Evolutionary conservation across 371 early-diverging fungal species (phyloP), one percentile per base, ranked within the genome.

Genomic region (Chytridium lagenaria): DNA sequence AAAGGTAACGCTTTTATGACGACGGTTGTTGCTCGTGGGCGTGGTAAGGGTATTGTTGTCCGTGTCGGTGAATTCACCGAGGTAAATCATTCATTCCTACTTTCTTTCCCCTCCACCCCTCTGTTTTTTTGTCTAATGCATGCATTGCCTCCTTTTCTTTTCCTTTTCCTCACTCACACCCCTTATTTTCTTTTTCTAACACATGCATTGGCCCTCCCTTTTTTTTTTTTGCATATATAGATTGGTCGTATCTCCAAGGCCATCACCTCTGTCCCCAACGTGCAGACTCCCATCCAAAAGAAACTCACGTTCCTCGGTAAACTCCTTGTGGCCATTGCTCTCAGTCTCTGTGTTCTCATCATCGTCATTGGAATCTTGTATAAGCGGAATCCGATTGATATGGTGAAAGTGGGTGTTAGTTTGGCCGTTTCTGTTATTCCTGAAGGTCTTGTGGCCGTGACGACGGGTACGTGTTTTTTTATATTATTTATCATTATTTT

Each of bases 341-440:
- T 93, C 71, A 67, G 90, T 0, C 86, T 97, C 0, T 95, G 95
- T 77, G 89, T 87, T 0, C 77, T 93, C n/a, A 91, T 93, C 1
- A 92, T 95, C 40, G 87, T 91, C 10, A 90, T 95, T 71, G 95
- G 91, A 44, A 80, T 97, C 52, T 87, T 85, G 12, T 93, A 91
- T 83, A 87, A 90, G 67, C 68, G 85, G 10, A 77, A 85, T 36
- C 51, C 84, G 22, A 66, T 83, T 5, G 86, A 88, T 7, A 89
- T 88, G 75, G 74, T 92, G 57, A 83, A 87, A 38, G 82, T 92
- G 69, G 91, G 85, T 40, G 68, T 87, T 57, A 80, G 92, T 49
- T 86, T 97, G 37, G 95, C 93, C 23, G 95, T 98, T 71, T 91
- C 95, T 36, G 93, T 95, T 23, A 94, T 98, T 70, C 99, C 99